Percentiles rank a stretch among this genome's conserved stretches.
Evolutionary conservation across 176 grass and related monocot species (phyloP).

Genomic region (Alloteropsis semialata): DNA sequence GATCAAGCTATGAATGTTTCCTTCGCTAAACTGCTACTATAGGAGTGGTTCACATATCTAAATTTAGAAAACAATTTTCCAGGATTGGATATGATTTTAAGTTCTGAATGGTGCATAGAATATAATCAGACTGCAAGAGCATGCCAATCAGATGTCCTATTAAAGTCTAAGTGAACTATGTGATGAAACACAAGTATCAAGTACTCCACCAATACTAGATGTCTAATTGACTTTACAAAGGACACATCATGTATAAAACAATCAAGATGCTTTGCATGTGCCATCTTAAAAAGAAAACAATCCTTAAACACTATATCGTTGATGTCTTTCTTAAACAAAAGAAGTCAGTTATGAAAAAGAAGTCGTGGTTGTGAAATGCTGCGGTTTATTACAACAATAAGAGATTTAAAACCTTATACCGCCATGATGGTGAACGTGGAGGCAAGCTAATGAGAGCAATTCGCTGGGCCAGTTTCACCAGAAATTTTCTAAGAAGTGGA

Average conservation of each 20-base stretch:
- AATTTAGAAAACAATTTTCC: slow-evolving; percentile 3
- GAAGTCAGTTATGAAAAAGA: not conserved
- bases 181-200: slow-evolving; percentile 3
- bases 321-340: slow-evolving; percentile 7
- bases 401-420: slow-evolving; percentile 58
- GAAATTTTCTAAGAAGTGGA: slow-evolving; percentile 86
- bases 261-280: slow-evolving; percentile 22
- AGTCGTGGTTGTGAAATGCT: not conserved
- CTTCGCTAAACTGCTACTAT: slow-evolving; percentile 12
- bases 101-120: slow-evolving; percentile 19
- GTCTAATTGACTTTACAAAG: slow-evolving; percentile 16
- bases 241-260: not conserved
- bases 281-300: slow-evolving; percentile 3
- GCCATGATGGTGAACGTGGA: slow-evolving; percentile 70
- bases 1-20: slow-evolving; percentile 22
- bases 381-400: not conserved
- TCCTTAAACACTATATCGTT: slow-evolving; percentile 2
- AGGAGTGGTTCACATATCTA: slow-evolving; percentile 18
- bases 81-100: slow-evolving; percentile 18
- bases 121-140: slow-evolving; percentile 10
- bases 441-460: slow-evolving; percentile 76
- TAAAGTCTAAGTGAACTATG: slow-evolving; percentile 20
- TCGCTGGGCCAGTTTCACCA: slow-evolving; percentile 85
- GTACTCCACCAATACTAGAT: not conserved
- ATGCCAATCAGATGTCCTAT: slow-evolving; percentile 1